These are phyloP conservation scores for Bretschneidera sinensis DNA, from an alignment of 345 rosid genomes.

Conservation along the genomic window DNA sequence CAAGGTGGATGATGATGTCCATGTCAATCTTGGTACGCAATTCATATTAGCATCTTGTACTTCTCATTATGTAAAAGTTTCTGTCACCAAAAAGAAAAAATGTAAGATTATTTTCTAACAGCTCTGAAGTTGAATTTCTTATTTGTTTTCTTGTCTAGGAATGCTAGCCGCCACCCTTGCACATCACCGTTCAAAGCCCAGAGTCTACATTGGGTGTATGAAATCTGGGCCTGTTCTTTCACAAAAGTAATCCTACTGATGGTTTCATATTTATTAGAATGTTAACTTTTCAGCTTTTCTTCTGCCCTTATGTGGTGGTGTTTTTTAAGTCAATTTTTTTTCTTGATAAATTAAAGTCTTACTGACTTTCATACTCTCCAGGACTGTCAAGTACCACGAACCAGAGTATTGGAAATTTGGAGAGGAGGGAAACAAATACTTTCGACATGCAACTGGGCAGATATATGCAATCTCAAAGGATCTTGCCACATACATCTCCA, in stretches of 20 bases:
- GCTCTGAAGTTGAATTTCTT: conserved; percentile 1
- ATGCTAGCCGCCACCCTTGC: conserved; percentile 85
- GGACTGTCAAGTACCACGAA: conserved; percentile 94
- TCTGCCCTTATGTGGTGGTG: background rate
- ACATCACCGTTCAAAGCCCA: conserved; percentile 84
- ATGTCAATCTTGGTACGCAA: conserved; percentile 84
- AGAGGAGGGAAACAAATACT: conserved; percentile 91
- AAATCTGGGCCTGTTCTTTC: conserved; percentile 98
- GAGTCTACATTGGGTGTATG: conserved; percentile 94
- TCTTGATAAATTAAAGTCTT: conserved; percentile 7
- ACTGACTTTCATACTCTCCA: conserved; percentile 16
- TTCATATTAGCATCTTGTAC: background rate
- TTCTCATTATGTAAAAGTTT: background rate
- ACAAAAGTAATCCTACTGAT: conserved; percentile 53
- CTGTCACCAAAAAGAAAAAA: background rate
- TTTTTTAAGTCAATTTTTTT: background rate
- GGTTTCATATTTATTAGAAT: background rate
- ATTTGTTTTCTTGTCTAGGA: conserved; percentile 37
- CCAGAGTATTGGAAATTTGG: conserved; percentile 99
- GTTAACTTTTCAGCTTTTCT: background rate
- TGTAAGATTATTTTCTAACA: background rate
- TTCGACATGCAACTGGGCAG: conserved; percentile 97
- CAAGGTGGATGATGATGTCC: conserved; percentile 99
- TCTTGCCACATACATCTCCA: conserved; percentile 81
- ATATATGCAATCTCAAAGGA: conserved; percentile 94